A percentile compares a stretch with the other conserved stretches of the same genome.
Evolutionary conservation across 2,329 filamentous ascomycete genomes (phyloP).

Genomic region (Alternaria tenuissima): DNA sequence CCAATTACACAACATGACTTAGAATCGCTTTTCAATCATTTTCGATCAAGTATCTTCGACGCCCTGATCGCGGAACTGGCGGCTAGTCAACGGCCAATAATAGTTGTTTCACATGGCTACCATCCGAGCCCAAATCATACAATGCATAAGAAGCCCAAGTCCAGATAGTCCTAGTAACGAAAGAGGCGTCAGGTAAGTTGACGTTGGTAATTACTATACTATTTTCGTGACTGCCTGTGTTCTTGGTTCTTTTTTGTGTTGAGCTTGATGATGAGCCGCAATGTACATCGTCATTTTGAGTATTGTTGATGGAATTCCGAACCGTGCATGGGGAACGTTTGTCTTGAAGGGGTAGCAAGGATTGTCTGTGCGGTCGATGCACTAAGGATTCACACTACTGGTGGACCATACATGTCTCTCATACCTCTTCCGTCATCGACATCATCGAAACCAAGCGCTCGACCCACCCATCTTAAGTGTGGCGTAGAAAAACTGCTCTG

Average conservation of each 20-base stretch:
- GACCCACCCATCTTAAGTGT: neutral
- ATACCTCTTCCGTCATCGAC: neutral
- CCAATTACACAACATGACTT: neutral
- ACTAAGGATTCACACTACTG: neutral
- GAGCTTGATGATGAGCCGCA: neutral
- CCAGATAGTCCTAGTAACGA: neutral
- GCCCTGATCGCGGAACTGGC: neutral
- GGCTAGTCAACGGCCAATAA: neutral
- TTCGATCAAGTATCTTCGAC: neutral
- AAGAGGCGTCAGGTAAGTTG: neutral
- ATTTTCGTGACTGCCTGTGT: neutral
- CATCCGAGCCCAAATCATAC: neutral
- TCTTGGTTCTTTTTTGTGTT: neutral
- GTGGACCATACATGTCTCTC: neutral
- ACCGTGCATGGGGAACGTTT: neutral
- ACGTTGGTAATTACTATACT: neutral
- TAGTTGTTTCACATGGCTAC: neutral
- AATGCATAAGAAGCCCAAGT: neutral
- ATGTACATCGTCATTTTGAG: neutral
- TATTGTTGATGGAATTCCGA: neutral
- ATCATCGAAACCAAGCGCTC: neutral
- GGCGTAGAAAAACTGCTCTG: no score
- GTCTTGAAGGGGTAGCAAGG: neutral
- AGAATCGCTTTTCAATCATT: neutral
- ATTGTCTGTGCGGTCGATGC: constrained; percentile 7